Evolutionary conservation across 768 basidiomycete species (phyloP).

Genomic region (Panaeolus cyanescens): DNA sequence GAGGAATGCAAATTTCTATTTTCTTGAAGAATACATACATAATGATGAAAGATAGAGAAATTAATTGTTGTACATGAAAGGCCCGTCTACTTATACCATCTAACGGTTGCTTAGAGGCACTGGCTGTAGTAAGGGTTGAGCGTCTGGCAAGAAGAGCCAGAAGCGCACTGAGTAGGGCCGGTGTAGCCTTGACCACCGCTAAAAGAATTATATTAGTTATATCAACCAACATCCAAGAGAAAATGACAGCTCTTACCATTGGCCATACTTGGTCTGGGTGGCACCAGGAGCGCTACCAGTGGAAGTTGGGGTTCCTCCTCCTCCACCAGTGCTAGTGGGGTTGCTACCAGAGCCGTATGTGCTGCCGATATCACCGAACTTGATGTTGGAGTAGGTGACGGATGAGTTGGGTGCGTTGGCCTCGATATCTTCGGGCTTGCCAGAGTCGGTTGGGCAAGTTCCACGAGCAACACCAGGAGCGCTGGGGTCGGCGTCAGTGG

Average conservation of each 20-base stretch:
- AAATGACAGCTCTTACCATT: conserved; percentile 25
- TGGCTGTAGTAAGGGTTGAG: conserved; percentile 17
- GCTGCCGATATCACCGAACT: conserved; percentile 6
- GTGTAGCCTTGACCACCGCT: conserved; percentile 22
- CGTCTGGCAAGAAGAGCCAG: conserved; percentile 12
- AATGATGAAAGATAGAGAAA: neutral
- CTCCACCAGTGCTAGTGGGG: conserved; percentile 6
- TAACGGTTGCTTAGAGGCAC: conserved; percentile 8
- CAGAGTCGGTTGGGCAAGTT: neutral
- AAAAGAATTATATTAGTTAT: neutral
- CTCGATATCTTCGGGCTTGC: conserved; percentile 4
- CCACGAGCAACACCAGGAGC: conserved; percentile 7
- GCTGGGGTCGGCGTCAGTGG: conserved; percentile 3
- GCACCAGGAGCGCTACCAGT: conserved; percentile 19
- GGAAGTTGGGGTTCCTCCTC: conserved; percentile 16
- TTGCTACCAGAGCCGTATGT: conserved; percentile 1
- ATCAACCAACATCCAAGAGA: neutral
- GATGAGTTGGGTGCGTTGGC: neutral
- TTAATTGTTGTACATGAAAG: neutral
- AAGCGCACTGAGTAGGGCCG: conserved; percentile 17
- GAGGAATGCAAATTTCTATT: neutral
- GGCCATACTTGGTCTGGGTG: conserved; percentile 32
- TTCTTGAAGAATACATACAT: neutral
- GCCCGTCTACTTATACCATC: neutral
- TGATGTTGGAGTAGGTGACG: conserved; percentile 3